Base-by-base conservation (phyloP, 257 asterid genomes). In the Salvia splendens region DNA sequence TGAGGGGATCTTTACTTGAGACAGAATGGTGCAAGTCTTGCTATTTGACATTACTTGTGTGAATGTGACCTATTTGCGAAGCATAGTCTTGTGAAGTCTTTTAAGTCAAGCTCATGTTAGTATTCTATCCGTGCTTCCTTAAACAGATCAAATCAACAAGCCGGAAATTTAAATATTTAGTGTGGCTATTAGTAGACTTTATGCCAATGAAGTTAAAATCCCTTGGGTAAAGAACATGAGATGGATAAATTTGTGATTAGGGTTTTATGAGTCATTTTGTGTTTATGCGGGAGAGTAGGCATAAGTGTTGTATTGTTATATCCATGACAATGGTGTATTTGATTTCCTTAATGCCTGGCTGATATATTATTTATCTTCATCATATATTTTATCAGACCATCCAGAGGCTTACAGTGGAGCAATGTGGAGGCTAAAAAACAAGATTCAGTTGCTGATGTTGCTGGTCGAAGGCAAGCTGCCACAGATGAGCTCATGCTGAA, bases 401-500 rank as follows among this genome's bases (percentile, higher is more conserved):
- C 86, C 86, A 5, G 92, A 84, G 65, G 69, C 74, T 57, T 28
- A 80, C 88, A 73, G 63, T 60, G 4, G 81, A 82, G 54, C 86
- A 73, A 40, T 36, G 40, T n/a, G 59, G 92, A 76, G 72, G 45
- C 87, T 47, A 85, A 72, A 78, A 58, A 79, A 33, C 71, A 55
- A 4, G 95, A 84, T 74, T 60, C 92, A 24, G 87, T 58, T 60
- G 68, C 78, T 55, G 92, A 86, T 43, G 81, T 43, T 69, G 94
- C 80, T 40, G 82, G 58, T 55, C 87, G 88, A 66, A 90, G 99
- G 79, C 97, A 84, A 79, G 96, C 96, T 65, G 96, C 99, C 15
- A 88, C 99, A 1, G 99, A 93, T 64, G 90, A 93, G 74, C 71
- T 93, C 74, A 93, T 88, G 97, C 95, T 93, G 47, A 86, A 90